Conservation (phyloP, 225 moss, liverwort and hornwort genomes). For the Neckera pumila region DNA sequence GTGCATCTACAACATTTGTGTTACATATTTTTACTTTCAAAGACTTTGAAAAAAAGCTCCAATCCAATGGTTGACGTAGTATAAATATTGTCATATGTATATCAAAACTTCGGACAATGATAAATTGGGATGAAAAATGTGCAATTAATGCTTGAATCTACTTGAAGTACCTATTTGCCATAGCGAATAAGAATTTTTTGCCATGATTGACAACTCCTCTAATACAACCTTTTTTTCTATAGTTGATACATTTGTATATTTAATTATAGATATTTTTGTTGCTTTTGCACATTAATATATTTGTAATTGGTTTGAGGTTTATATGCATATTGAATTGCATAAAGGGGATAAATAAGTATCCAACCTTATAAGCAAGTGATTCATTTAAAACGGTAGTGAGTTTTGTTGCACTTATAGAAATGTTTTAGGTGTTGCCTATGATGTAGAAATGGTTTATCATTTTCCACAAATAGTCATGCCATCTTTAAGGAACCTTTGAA, state of each 20-base stretch:
- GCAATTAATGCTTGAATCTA: not conserved
- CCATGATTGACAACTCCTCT: not conserved
- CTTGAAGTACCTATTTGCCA: not conserved
- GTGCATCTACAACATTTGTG: not conserved
- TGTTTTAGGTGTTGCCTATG: too few species aligned
- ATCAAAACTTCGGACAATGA: rapidly evolving
- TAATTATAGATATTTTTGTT: not conserved
- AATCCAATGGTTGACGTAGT: rapidly evolving
- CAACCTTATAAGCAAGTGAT: not conserved
- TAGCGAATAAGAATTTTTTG: not conserved
- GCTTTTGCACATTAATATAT: not conserved
- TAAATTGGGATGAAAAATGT: not conserved
- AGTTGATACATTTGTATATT: not conserved
- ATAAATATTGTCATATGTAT: not conserved
- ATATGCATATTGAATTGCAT: not conserved
- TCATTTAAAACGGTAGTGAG: not conserved
- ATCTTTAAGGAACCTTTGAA: not conserved
- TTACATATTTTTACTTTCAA: not conserved
- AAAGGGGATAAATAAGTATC: not conserved
- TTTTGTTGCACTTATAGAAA: not conserved
- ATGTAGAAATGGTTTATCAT: not conserved
- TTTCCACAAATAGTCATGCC: not conserved
- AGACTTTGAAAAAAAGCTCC: not conserved
- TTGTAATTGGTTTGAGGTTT: not conserved
- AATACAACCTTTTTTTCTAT: not conserved